phyloP scores from a whole-genome alignment of 78 protist genomes.

The Dictyostelium intermedium region DNA sequence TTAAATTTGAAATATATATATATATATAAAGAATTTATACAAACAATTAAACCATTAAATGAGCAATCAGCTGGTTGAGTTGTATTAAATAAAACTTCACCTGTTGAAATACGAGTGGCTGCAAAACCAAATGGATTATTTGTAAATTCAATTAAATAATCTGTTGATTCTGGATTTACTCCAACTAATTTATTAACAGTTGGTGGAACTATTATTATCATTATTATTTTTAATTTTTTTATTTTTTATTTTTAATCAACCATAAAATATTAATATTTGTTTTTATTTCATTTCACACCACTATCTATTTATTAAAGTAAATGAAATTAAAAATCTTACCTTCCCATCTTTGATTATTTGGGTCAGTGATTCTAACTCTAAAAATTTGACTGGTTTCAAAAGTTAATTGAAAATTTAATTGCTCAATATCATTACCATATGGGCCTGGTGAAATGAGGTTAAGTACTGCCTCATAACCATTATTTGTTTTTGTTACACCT shows the following conservation, averaged over 20 bases:
- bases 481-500: neutral
- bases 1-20: neutral
- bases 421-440: neutral
- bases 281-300: neutral
- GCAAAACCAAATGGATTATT: conserved; percentile 27
- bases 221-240: neutral
- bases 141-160: neutral
- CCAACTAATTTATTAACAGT: neutral
- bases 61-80: conserved; percentile 40
- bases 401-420: neutral
- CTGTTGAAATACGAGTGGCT: conserved; percentile 13
- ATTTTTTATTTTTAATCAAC: neutral
- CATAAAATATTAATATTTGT: neutral
- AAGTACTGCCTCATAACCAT: conserved; percentile 27
- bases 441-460: conserved; percentile 46
- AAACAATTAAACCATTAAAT: conserved; percentile 64
- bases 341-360: conserved; percentile 62
- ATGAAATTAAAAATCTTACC: conserved; percentile 1
- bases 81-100: conserved; percentile 44
- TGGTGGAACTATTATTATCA: neutral
- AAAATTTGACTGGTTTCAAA: conserved; percentile 33
- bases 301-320: too few relatives aligned
- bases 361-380: conserved; percentile 71
- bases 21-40: neutral
- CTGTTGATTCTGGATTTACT: neutral